A percentile compares a stretch with the other conserved stretches of the same genome.
phyloP scores from a whole-genome alignment of 345 rosid species.

The Geranium rotundifolium region DNA sequence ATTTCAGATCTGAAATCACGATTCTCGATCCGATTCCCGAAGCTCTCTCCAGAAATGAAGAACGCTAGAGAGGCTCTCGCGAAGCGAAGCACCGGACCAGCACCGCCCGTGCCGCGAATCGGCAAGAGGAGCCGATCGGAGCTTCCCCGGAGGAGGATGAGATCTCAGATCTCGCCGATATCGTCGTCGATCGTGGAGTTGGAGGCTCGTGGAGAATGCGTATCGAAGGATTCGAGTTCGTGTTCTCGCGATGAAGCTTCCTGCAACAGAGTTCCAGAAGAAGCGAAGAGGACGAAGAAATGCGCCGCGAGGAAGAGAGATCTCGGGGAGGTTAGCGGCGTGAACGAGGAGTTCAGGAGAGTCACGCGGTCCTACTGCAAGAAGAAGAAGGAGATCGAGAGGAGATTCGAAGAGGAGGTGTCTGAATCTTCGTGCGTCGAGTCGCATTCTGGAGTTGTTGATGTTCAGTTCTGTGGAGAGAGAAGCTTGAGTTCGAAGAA shows the following conservation, averaged over 20 bases:
- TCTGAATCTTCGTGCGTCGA: conserved; percentile 50
- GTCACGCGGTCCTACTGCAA: conserved; percentile 33
- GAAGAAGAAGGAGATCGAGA: conserved; percentile 18
- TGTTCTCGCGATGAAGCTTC: conserved; percentile 20
- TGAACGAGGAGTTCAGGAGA: conserved; percentile 26
- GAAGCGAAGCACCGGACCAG: too few species aligned
- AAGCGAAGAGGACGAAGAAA: conserved; percentile 1
- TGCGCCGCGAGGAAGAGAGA: conserved; percentile 29
- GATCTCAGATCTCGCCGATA: conserved; percentile 28
- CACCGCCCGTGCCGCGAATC: conserved; percentile 9
- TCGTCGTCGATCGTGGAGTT: conserved; percentile 12
- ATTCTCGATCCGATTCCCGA: too few species aligned
- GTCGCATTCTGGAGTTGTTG: conserved; percentile 16
- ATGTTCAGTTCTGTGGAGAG: conserved; percentile 1
- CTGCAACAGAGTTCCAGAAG: background rate
- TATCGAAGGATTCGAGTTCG: conserved; percentile 31
- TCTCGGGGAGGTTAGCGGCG: conserved; percentile 19
- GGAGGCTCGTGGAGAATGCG: background rate
- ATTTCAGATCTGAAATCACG: too few species aligned
- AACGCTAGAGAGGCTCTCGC: too few species aligned
- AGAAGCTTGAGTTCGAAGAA: conserved; percentile 14
- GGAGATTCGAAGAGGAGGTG: conserved; percentile 22
- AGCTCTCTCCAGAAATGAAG: too few species aligned
- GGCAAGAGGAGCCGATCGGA: conserved; percentile 46
- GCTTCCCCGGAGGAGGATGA: conserved; percentile 33